Percentiles rank a stretch among this genome's conserved stretches.
phyloP scores from a whole-genome alignment of 805 yeast species.

The Saccharomycopsis sp. region DNA sequence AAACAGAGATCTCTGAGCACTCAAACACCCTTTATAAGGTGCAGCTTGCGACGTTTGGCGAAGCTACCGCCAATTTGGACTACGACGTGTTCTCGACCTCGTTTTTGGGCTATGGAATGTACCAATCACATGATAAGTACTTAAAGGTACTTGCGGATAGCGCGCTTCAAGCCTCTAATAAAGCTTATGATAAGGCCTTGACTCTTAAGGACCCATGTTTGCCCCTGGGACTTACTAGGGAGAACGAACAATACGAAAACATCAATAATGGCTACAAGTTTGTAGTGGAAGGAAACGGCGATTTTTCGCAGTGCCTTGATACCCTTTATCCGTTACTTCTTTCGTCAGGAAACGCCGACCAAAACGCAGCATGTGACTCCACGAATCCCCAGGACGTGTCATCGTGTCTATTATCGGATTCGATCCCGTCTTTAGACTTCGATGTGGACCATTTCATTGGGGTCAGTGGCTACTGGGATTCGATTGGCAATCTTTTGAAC shows the following conservation, averaged over 20 bases:
- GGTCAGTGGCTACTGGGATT: slow-evolving; percentile 64
- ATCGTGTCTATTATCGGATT: slow-evolving; percentile 46
- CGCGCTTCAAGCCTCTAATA: not conserved
- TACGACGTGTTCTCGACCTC: slow-evolving; percentile 47
- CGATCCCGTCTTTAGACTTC: slow-evolving; percentile 52
- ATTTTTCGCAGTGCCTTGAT: slow-evolving; percentile 42
- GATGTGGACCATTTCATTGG: slow-evolving; percentile 53
- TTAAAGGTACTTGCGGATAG: slow-evolving; percentile 30
- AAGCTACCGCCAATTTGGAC: slow-evolving; percentile 24
- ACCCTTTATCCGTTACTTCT: slow-evolving; percentile 41
- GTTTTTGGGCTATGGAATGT: slow-evolving; percentile 55
- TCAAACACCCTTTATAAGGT: slow-evolving; percentile 40
- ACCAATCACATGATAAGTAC: slow-evolving; percentile 46
- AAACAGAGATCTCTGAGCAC: slow-evolving; percentile 39
- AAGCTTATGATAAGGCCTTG: slow-evolving; percentile 9
- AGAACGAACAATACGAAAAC: not conserved
- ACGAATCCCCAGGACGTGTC: slow-evolving; percentile 28
- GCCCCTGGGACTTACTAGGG: slow-evolving; percentile 36
- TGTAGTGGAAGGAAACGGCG: slow-evolving; percentile 44
- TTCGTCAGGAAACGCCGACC: slow-evolving; percentile 20
- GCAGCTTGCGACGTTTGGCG: slow-evolving; percentile 33
- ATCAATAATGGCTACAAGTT: slow-evolving; percentile 19
- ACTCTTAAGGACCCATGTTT: slow-evolving; percentile 47
- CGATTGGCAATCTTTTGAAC: slow-evolving; percentile 41
- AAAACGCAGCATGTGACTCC: slow-evolving; percentile 11